These are phyloP conservation scores for Pseudocercospora fuligena DNA, from an alignment of 2,329 filamentous ascomycete species.

Conservation along the genomic window DNA sequence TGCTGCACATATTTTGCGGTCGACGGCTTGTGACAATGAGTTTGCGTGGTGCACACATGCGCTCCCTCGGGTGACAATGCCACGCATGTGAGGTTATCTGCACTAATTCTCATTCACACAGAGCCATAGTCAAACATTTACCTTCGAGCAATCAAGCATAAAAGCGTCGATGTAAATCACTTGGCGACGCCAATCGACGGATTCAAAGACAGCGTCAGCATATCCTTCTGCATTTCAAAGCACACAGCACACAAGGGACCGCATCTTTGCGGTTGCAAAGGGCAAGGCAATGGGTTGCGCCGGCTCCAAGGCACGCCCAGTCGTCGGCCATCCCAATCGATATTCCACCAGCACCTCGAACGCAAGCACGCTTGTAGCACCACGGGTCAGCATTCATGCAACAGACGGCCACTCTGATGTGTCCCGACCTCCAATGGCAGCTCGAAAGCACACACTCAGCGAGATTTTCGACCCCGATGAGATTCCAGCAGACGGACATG, in stretches of 20 bases:
- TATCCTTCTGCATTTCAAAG: neutral
- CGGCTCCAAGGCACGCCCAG: neutral
- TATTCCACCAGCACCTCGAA: neutral
- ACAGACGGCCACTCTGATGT: slow-evolving; percentile 31
- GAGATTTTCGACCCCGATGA: slow-evolving; percentile 38
- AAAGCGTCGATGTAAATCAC: neutral
- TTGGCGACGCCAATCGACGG: neutral
- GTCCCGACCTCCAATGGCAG: slow-evolving; percentile 32
- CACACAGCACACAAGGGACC: neutral
- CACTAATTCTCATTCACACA: neutral
- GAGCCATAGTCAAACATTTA: neutral
- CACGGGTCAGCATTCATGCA: slow-evolving; percentile 12
- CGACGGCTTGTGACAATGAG: neutral
- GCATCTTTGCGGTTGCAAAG: neutral
- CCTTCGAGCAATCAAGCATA: neutral
- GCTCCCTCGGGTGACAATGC: neutral
- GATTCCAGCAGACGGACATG: slow-evolving; percentile 27
- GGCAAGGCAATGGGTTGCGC: neutral
- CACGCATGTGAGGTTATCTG: neutral
- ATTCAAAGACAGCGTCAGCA: neutral
- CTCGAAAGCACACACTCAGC: slow-evolving; percentile 31
- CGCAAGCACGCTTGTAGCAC: neutral
- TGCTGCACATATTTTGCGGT: neutral
- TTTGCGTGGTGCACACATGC: neutral
- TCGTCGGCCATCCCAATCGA: neutral